Conservation (phyloP, 2,329 filamentous ascomycete species). For the Trichoderma sp. region DNA sequence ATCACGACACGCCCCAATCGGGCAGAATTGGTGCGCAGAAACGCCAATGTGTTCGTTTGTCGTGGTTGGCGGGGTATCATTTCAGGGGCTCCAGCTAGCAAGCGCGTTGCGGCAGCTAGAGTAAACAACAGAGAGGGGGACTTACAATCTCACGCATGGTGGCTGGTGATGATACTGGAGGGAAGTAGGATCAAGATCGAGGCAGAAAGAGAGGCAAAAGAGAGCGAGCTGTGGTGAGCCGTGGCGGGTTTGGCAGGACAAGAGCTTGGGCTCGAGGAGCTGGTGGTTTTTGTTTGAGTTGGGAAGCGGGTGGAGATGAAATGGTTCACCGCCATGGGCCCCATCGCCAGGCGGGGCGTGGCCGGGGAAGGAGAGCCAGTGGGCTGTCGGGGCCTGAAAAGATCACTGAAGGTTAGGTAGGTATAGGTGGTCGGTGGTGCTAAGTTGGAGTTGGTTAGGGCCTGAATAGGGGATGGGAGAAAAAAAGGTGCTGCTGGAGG, state of each 20-base stretch:
- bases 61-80: conserved; percentile 31
- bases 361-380: conserved; percentile 8
- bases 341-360: conserved; percentile 13
- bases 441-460: neutral
- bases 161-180: conserved; percentile 30
- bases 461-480: neutral
- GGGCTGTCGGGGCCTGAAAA: neutral
- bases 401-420: neutral
- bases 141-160: conserved; percentile 70
- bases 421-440: too few relatives aligned
- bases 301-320: conserved; percentile 9
- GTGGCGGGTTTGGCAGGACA: conserved; percentile 30
- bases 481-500: too few relatives aligned
- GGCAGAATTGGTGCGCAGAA: neutral
- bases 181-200: conserved; percentile 23
- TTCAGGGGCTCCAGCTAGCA: conserved; percentile 35
- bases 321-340: conserved; percentile 29
- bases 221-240: conserved; percentile 33
- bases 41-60: neutral
- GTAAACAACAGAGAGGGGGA: conserved; percentile 27
- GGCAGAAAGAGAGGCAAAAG: conserved; percentile 19
- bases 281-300: conserved; percentile 17
- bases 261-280: conserved; percentile 17
- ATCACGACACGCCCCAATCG: neutral
- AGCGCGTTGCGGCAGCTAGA: conserved; percentile 38